Conservation (phyloP, 805 yeast genomes). For the Starmerella lactis-condensi region DNA sequence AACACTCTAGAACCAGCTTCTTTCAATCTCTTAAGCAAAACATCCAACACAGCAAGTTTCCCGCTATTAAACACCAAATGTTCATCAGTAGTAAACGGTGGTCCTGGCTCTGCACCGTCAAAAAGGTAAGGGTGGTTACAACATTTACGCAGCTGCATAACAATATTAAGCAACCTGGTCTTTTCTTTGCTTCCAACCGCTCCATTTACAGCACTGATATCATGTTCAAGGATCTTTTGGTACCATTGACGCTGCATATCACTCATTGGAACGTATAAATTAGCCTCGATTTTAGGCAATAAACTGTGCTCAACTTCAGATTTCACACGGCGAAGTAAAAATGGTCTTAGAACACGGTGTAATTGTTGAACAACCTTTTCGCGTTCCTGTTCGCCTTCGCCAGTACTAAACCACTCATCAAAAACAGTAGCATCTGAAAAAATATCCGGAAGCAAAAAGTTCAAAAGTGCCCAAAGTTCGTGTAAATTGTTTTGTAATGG, state of each 20-base stretch:
- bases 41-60: constrained; percentile 76
- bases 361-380: constrained; percentile 73
- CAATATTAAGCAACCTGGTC: constrained; percentile 76
- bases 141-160: constrained; percentile 90
- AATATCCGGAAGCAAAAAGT: constrained; percentile 81
- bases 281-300: constrained; percentile 76
- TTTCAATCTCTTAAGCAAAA: constrained; percentile 51
- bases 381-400: constrained; percentile 33
- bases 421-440: constrained; percentile 80
- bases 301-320: constrained; percentile 83
- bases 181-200: constrained; percentile 88
- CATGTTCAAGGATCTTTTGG: constrained; percentile 70
- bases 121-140: constrained; percentile 93
- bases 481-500: constrained; percentile 89
- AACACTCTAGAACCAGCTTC: constrained; percentile 72
- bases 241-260: constrained; percentile 93
- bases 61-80: constrained; percentile 82
- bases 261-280: constrained; percentile 83
- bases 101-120: constrained; percentile 99
- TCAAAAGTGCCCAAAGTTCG: constrained; percentile 87
- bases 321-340: constrained; percentile 72
- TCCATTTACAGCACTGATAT: constrained; percentile 91
- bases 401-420: constrained; percentile 61
- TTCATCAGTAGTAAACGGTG: constrained; percentile 90
- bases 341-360: constrained; percentile 76